phyloP scores from a whole-genome alignment of 2,329 filamentous ascomycete species.

The Fusarium haematococcum region DNA sequence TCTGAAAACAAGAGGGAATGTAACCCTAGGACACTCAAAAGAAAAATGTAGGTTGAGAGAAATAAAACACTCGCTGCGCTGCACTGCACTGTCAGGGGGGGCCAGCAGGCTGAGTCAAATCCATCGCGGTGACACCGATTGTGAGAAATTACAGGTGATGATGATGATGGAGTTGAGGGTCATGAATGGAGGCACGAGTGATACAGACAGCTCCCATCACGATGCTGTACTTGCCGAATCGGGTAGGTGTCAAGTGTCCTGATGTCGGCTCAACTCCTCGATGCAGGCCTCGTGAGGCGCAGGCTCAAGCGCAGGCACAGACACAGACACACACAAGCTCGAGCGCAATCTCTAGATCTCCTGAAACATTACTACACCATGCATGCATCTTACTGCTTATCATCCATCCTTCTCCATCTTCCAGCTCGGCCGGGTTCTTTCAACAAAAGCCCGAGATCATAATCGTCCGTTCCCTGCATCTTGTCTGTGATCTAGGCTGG shows the following conservation, averaged over 20 bases:
- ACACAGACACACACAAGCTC: background rate
- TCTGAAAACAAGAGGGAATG: slow-evolving; percentile 35
- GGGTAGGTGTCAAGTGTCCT: background rate
- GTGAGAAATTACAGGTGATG: slow-evolving; percentile 12
- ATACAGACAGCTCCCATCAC: background rate
- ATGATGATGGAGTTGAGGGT: background rate
- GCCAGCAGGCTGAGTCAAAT: slow-evolving; percentile 32
- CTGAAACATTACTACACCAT: background rate
- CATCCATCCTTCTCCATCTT: slow-evolving; percentile 1
- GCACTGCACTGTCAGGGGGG: background rate
- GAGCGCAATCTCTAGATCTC: background rate
- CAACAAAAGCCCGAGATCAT: background rate
- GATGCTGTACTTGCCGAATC: background rate
- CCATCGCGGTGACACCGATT: slow-evolving; percentile 29
- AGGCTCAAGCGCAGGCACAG: background rate
- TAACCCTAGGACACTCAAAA: slow-evolving; percentile 25
- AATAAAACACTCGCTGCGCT: slow-evolving; percentile 4
- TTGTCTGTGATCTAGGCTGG: slow-evolving; percentile 4
- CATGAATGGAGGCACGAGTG: background rate
- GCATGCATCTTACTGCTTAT: slow-evolving; percentile 16
- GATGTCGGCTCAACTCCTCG: background rate
- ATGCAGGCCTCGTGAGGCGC: background rate
- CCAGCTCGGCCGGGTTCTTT: slow-evolving; percentile 36
- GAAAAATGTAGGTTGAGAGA: background rate
- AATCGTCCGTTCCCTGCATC: slow-evolving; percentile 19